Base-by-base conservation (phyloP, 495 filamentous ascomycete species). In the Lasiosphaeria ovina region DNA sequence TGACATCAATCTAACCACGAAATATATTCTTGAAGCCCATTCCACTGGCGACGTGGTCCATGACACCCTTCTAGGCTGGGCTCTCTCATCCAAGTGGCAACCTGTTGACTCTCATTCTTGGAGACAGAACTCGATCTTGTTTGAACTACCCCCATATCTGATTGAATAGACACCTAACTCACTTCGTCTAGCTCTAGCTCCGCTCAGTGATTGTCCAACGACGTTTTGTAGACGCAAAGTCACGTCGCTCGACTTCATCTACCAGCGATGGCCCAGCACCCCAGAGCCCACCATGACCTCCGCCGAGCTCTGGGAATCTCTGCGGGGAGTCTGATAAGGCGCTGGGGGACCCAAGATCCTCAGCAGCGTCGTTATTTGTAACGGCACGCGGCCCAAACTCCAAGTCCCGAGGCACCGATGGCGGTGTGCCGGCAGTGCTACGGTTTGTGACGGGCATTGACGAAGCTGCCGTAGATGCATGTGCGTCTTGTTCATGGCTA, bases 131-230 rank as follows among this genome's bases (percentile, higher is more conserved):
- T 24, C 24, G 24, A 24, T 24, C 24, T 24, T 24, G 24, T 24
- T 24, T 24, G 24, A 24, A 24, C 24, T 24, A n/a, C 24, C 24
- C 24, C 24, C 24, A 24, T 24, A 14, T 14, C 38, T 14, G 8
- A 42, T 42, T 8, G 38, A 8, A 42, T 42, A 42, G 38, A 42
- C 14, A 42, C 38, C 38, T 42, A 2, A 8, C 7, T 42, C 38
- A 14, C 38, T 8, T 42, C 38, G 14, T 14, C 38, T 42, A 3
- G 8, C 1, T 51, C 36, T 65, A 69, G 47, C 54, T 57, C 12
- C 70, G 68, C 48, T 79, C 76, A 6, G 71, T 78, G 9, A 79
- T 74, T 0, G 77, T 77, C 78, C 78, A 81, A 50, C 77, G 70
- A 54, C 78, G 64, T 61, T 81, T 81, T 3, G 66, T 66, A 1